Evolutionary conservation across 2,329 filamentous ascomycete species (phyloP), one percentile per base, ranked within the genome.

Genomic region (Penicillium sp.): DNA sequence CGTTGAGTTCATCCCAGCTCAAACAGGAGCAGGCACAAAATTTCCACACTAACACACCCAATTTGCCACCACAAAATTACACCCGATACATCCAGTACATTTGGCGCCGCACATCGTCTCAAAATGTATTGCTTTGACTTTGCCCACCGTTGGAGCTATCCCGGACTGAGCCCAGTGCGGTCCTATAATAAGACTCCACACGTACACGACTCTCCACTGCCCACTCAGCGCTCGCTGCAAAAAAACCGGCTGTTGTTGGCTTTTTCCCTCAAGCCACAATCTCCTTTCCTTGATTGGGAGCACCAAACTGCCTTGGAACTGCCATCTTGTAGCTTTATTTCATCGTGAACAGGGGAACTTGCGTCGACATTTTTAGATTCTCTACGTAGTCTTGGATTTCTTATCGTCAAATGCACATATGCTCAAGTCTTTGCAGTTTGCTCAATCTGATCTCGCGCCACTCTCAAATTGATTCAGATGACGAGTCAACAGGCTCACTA

Each of bases 141-240:
- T 63, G 58, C 51, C 59, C 54, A 49, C 63, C 60, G 63, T 64
- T 63, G 62, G 50, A 59, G 57, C 56, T 63, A 62, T 57, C 43
- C 55, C 60, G 41, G n/a, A 54, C 50, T 39, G 31, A 60, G 60
- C 12, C 47, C 57, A 57, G 54, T 39, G 37, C 34, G 22, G 49
- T 45, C 45, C 58, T 59, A 58, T 61, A 48, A 59, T 48, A 61
- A 52, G 52, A 49, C 28, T 35, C 45, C 45, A 49, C 45, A 49
- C 28, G 45, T 10, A 49, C 45, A 35, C 28, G 31, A 35, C 45
- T 49, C 28, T 10, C 45, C 45, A 49, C 45, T 35, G n/a, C n/a
- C 10, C n/a, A 17, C n/a, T 14, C 22, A 25, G 20, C 20, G 11
- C n/a, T 35, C 20, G 42, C 8, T 7, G n/a, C 5, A 14, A 35